Conservation (phyloP, 257 asterid species). For the Salvia rosmarinus region DNA sequence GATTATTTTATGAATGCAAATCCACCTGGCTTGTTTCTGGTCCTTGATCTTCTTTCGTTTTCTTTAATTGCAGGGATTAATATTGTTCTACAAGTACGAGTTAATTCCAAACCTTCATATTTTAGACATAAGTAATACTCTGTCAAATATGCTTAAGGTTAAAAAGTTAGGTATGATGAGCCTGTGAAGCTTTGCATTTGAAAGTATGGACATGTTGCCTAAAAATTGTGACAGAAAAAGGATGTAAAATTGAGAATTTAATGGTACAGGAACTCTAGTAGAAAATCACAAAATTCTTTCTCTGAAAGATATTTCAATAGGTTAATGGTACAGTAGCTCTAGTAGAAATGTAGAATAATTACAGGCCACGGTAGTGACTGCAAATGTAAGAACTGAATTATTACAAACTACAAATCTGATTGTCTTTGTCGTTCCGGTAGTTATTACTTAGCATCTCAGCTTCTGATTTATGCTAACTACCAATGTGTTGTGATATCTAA, state of each 20-base stretch:
- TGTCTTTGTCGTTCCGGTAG: neutral
- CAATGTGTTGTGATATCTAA: slow-evolving; percentile 26
- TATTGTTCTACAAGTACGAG: neutral
- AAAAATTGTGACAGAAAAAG: neutral
- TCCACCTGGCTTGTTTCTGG: neutral
- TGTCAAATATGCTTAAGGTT: slow-evolving; percentile 8
- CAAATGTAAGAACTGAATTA: neutral
- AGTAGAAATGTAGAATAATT: neutral
- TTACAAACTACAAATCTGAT: neutral
- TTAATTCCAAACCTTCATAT: neutral
- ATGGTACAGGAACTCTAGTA: neutral
- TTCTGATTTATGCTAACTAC: neutral
- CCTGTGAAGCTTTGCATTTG: neutral
- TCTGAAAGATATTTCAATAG: neutral
- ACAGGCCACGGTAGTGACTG: too few relatives aligned
- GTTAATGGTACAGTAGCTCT: neutral
- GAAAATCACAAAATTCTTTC: neutral
- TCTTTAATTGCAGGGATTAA: neutral
- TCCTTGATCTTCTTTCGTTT: slow-evolving; percentile 1
- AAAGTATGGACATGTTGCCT: neutral
- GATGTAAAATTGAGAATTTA: neutral
- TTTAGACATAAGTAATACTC: neutral
- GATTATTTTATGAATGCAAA: neutral
- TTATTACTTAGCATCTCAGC: neutral
- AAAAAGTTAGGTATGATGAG: neutral